Evolutionary conservation across 768 basidiomycete genomes (phyloP), one percentile per base, ranked within the genome.

Genomic region (Serendipita vermifera): DNA sequence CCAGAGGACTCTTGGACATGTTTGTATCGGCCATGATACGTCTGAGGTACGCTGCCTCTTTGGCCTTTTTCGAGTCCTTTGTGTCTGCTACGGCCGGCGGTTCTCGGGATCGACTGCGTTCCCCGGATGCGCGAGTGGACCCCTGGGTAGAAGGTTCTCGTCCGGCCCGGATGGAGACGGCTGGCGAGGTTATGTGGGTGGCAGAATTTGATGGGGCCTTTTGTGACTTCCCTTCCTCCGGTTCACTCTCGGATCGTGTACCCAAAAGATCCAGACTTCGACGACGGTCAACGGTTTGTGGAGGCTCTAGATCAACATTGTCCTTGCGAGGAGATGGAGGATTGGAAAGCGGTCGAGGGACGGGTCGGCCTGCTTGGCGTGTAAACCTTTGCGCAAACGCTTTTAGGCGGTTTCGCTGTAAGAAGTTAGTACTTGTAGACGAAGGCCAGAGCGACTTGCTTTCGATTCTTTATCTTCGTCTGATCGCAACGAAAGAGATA

Each of bases 401-500:
- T 67, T 80, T 83, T 59, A 94, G 69, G 43, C 77, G 77, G 67
- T 92, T 85, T 33, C 88, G 80, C 68, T 70, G 48, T 33, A 27
- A 15, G 35, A 32, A 33, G 27, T 32, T 24, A 20, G 53, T 24
- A 4, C 13, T 1, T n/a, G 38, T 14, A 26, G 15, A 24, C 24
- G 26, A 41, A n/a, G 33, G 24, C 17, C n/a, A 24, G 11, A 6
- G 2, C 15, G 32, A 26, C 22, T n/a, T 58, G 5, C 70, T 64
- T 83, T 94, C 54, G 84, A 75, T 57, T 79, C 77, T 56, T 77
- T 78, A 31, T 72, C 72, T 58, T 86, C 86, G 59, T 91, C 87
- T 0, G 83, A 77, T 65, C 84, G 87, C 67, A 93, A 84, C 67
- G 85, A 86, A 32, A 98, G 72, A 54, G 88, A 90, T 62, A 98